Evolutionary conservation across 495 filamentous ascomycete genomes (phyloP).

Genomic region (Neurospora tetrasperma): DNA sequence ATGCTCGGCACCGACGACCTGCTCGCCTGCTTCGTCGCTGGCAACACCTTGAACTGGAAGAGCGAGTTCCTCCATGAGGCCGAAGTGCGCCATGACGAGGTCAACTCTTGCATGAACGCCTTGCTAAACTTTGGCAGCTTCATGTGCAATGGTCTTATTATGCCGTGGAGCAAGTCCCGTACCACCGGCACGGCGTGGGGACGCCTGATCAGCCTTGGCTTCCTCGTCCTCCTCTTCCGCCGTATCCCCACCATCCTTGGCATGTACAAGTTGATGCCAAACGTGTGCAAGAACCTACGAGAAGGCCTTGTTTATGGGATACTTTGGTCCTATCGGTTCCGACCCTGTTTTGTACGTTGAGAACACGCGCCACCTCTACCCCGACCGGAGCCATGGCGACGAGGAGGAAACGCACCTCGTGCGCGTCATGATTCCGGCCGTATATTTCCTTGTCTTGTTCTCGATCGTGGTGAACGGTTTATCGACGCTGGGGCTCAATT

Average conservation of each 20-base stretch:
- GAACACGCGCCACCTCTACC: slow-evolving; percentile 46
- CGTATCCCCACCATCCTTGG: slow-evolving; percentile 30
- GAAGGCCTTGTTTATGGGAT: slow-evolving; percentile 71
- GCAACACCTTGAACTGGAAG: too few relatives aligned
- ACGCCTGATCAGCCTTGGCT: slow-evolving; percentile 60
- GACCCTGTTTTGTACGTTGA: slow-evolving; percentile 77
- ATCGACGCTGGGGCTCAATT: slow-evolving; percentile 43
- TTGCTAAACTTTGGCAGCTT: too few relatives aligned
- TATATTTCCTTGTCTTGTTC: slow-evolving; percentile 50
- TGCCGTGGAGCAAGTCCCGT: too few relatives aligned
- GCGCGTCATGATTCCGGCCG: slow-evolving; percentile 40
- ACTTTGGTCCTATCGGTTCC: slow-evolving; percentile 86
- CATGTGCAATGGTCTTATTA: too few relatives aligned
- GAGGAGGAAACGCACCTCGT: slow-evolving; percentile 42
- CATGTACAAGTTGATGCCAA: slow-evolving; percentile 56
- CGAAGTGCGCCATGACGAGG: too few relatives aligned
- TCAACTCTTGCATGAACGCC: too few relatives aligned
- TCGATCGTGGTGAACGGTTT: slow-evolving; percentile 49
- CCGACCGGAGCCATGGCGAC: slow-evolving; percentile 40
- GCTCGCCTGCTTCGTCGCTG: too few relatives aligned
- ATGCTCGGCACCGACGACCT: too few relatives aligned
- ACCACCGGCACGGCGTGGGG: too few relatives aligned
- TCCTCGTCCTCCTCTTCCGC: slow-evolving; percentile 61
- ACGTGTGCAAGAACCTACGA: slow-evolving; percentile 48
- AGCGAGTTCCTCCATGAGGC: too few relatives aligned